Evolutionary conservation across 2,329 filamentous ascomycete species (phyloP), one percentile per base, ranked within the genome.

Genomic region (Penicillium sp.): DNA sequence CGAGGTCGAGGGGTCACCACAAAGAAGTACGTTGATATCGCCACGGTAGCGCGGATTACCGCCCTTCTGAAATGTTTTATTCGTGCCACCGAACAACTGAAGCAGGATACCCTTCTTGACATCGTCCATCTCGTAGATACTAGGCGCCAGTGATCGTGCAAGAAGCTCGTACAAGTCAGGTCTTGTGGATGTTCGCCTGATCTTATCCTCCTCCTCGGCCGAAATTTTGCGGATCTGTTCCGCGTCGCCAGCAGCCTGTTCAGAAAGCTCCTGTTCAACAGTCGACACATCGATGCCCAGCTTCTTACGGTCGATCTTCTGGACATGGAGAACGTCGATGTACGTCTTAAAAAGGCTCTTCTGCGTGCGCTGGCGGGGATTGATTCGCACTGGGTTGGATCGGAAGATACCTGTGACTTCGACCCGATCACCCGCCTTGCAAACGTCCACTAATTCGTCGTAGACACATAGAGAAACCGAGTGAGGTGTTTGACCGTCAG

Each of bases 341-440:
- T 97, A 99, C 0, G 95, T 99, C 84, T 98, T 99, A 85, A 97
- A 97, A 45, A 99, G 88, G 66, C 92, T 91, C 84, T 97, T 98
- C 73, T 98, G 88, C 0, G 92, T 91, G 64, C 95, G 86, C 80
- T 97, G 93, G 21, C 93, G 90, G 23, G 95, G 94, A 74, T 98
- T 99, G 65, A 98, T 89, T 21, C 95, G 90, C 57, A 99, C 93
- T 51, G 94, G 92, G 68, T 91, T 97, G 74, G 93, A 93, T 66
- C 95, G 90, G 86, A 98, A 99, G 70, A 99, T 96, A 71, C 95
- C 95, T 7, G 95, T 99, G 62, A 99, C 90, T 78, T 97, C 90
- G 44, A 99, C 90, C 62, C 95, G 88, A 76, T 99, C 95, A 87
- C 95, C 95, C 57, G 95, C 95, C 78, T 97, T 98, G 85, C 95